These are phyloP conservation scores for Oryza nivara DNA, from an alignment of 176 grass and related monocot species.

Conservation along the genomic window DNA sequence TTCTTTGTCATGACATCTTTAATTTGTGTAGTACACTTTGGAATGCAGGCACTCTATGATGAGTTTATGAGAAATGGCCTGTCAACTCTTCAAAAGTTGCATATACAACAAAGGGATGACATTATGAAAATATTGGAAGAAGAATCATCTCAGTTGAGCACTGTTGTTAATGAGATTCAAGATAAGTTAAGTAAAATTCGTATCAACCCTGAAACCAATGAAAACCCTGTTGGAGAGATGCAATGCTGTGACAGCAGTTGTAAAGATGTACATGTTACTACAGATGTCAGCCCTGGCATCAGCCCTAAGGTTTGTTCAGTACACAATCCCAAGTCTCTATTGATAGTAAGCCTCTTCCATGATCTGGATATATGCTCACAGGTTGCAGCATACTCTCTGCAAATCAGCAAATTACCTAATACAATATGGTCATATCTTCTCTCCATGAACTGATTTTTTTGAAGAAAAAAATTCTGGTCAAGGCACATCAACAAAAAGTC, in stretches of 20 bases:
- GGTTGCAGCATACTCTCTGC: neutral
- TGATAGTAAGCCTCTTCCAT: neutral
- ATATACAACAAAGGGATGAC: conserved; percentile 55
- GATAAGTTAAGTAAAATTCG: conserved; percentile 60
- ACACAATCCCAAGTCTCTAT: neutral
- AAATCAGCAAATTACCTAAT: neutral
- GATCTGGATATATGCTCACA: conserved; percentile 32
- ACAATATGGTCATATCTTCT: neutral
- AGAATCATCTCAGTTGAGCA: conserved; percentile 61
- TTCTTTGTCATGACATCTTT: conserved; percentile 17
- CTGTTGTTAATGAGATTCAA: conserved; percentile 58
- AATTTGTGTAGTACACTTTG: conserved; percentile 33
- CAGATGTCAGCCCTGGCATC: conserved; percentile 41
- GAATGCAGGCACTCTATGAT: conserved; percentile 63
- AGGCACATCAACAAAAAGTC: neutral
- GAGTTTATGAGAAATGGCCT: conserved; percentile 60
- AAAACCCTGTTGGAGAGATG: conserved; percentile 35
- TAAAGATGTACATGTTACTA: conserved; percentile 84
- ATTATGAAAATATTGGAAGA: conserved; percentile 79
- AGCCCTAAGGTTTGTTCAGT: conserved; percentile 55
- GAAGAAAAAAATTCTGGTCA: neutral
- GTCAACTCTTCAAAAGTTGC: conserved; percentile 52
- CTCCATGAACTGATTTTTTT: neutral
- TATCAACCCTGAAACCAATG: conserved; percentile 39
- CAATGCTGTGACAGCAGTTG: conserved; percentile 63